A percentile compares a stretch with the other conserved stretches of the same genome.
These are phyloP conservation scores for Scleromitrula shiraiana DNA, from an alignment of 2,329 filamentous ascomycete genomes.

Conservation along the genomic window DNA sequence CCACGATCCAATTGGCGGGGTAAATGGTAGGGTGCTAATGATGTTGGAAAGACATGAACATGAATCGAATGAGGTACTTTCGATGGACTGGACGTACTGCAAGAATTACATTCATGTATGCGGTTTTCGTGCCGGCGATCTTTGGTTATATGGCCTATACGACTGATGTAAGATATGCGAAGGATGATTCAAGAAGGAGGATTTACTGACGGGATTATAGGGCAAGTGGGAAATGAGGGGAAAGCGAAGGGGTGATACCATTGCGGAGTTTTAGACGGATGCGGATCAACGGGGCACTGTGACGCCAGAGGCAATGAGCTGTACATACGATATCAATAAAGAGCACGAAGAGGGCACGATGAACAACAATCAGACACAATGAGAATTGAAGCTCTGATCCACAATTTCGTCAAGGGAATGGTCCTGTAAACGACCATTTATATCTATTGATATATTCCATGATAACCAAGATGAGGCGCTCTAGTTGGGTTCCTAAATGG, in stretches of 20 bases:
- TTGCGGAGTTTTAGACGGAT: conserved; percentile 61
- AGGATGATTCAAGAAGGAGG: no score
- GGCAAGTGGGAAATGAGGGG: conserved; percentile 79
- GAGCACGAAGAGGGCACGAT: background rate
- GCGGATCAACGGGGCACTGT: background rate
- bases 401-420: background rate
- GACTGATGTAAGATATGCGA: conserved; percentile 65
- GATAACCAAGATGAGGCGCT: no score
- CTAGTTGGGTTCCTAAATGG: no score
- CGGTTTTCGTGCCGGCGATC: conserved; percentile 61
- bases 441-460: no score
- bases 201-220: conserved; percentile 38
- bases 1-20: background rate
- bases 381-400: background rate
- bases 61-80: conserved; percentile 90
- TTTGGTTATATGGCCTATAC: conserved; percentile 67
- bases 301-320: background rate
- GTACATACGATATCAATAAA: conserved; percentile 17
- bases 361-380: background rate
- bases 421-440: no score
- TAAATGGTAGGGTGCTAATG: background rate
- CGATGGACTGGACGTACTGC: conserved; percentile 83
- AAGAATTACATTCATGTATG: conserved; percentile 70
- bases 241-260: conserved; percentile 81
- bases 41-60: conserved; percentile 53